Evolutionary conservation across 2,329 filamentous ascomycete species (phyloP).

Genomic region (Hypoxylon sp.): DNA sequence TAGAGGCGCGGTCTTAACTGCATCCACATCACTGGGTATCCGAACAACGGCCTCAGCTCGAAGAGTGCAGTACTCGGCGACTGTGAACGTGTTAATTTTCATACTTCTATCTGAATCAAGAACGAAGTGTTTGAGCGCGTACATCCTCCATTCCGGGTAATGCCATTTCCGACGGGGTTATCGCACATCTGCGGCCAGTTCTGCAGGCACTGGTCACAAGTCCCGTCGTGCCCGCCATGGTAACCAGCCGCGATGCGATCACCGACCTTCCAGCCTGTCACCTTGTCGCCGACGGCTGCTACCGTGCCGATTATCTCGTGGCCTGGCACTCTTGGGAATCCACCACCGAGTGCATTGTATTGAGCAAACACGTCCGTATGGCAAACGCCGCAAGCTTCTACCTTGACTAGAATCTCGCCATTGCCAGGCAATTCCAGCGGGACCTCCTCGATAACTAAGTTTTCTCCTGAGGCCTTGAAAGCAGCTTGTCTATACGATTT

Average conservation of each 20-base stretch:
- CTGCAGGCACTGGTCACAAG: slow-evolving; percentile 67
- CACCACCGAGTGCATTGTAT: slow-evolving; percentile 56
- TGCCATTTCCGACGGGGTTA: slow-evolving; percentile 70
- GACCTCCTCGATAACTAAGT: slow-evolving; percentile 67
- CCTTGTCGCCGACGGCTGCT: slow-evolving; percentile 65
- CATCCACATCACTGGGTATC: slow-evolving; percentile 60
- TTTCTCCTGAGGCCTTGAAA: slow-evolving; percentile 63
- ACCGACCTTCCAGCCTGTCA: slow-evolving; percentile 69
- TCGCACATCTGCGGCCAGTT: slow-evolving; percentile 71
- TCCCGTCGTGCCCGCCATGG: slow-evolving; percentile 66
- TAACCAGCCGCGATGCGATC: slow-evolving; percentile 68
- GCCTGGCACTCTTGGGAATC: slow-evolving; percentile 64
- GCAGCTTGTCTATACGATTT: slow-evolving; percentile 71
- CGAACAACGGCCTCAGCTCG: slow-evolving; percentile 67
- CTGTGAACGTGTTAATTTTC: slow-evolving; percentile 21
- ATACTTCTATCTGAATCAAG: background rate
- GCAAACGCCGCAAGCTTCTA: slow-evolving; percentile 73
- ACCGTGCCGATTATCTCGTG: slow-evolving; percentile 75
- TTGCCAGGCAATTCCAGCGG: slow-evolving; percentile 62
- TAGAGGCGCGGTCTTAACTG: slow-evolving; percentile 62
- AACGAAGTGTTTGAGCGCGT: slow-evolving; percentile 18
- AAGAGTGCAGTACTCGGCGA: slow-evolving; percentile 69
- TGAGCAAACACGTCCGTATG: slow-evolving; percentile 63
- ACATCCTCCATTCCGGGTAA: slow-evolving; percentile 69
- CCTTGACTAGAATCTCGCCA: slow-evolving; percentile 72